Conservation (phyloP, 2,329 filamentous ascomycete genomes). For the Beauveria rudraprayagi region DNA sequence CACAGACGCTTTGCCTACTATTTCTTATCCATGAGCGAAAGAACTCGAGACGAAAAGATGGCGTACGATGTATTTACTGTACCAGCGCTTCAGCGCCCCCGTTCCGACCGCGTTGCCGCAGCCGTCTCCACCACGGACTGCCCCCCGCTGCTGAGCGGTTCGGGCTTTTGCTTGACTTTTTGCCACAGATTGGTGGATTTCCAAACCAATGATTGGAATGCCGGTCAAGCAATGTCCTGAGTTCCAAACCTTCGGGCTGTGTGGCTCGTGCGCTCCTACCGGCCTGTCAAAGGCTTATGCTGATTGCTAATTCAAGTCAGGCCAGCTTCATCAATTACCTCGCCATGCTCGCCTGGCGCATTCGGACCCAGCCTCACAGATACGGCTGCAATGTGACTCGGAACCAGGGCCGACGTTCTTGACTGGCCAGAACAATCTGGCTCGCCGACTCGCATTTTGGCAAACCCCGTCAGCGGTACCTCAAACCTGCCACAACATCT, state of each 20-base stretch:
- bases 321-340: background rate
- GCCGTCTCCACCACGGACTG: background rate
- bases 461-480: background rate
- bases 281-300: background rate
- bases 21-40: background rate
- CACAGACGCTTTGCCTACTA: background rate
- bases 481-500: background rate
- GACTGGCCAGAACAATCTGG: background rate
- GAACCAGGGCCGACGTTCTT: background rate
- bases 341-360: background rate
- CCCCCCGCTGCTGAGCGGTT: background rate
- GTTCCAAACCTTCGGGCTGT: conserved; percentile 4
- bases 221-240: background rate
- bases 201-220: conserved; percentile 3
- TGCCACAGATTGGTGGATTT: background rate
- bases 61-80: too few relatives aligned
- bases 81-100: too few relatives aligned
- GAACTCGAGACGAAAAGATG: background rate
- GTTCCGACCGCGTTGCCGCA: background rate
- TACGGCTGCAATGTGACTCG: background rate
- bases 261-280: background rate
- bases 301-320: background rate
- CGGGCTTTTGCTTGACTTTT: background rate
- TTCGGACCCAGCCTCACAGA: background rate
- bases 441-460: background rate